A percentile compares a stretch with the other conserved stretches of the same genome.
phyloP scores from a whole-genome alignment of 2,329 filamentous ascomycete genomes.

The Xylaria sp. region DNA sequence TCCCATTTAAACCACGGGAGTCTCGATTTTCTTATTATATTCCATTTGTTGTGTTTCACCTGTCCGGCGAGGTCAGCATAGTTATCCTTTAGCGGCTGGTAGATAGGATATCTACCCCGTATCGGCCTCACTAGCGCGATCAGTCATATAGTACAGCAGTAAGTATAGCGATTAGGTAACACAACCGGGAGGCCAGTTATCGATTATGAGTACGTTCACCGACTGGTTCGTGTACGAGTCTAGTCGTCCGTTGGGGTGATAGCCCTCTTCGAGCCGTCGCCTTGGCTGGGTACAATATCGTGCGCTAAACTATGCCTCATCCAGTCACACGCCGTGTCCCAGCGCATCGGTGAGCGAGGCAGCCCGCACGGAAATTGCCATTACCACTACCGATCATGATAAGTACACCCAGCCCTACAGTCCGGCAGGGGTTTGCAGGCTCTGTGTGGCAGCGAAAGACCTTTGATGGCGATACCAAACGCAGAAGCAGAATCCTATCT shows the following conservation, averaged over 20 bases:
- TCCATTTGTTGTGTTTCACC: neutral
- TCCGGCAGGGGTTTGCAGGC: neutral
- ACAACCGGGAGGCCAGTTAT: neutral
- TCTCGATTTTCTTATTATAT: constrained; percentile 14
- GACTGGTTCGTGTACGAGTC: constrained; percentile 29
- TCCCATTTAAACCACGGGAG: constrained; percentile 17
- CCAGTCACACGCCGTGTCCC: constrained; percentile 5
- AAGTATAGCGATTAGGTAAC: neutral
- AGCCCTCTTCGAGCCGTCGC: constrained; percentile 25
- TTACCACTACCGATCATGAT: neutral
- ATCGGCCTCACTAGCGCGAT: constrained; percentile 8
- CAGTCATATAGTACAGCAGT: neutral
- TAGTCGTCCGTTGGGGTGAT: constrained; percentile 10
- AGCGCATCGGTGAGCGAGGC: constrained; percentile 29
- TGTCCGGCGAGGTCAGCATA: neutral
- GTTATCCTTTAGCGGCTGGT: neutral
- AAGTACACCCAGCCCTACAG: constrained; percentile 12
- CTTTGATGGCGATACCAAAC: constrained; percentile 15
- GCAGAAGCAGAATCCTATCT: constrained; percentile 24
- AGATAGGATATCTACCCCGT: neutral
- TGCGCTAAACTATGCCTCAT: constrained; percentile 1
- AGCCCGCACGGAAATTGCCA: constrained; percentile 28
- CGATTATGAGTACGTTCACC: constrained; percentile 18
- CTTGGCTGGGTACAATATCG: neutral
- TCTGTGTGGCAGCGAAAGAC: neutral